Evolutionary conservation across 495 filamentous ascomycete genomes (phyloP).

Genomic region (Aspergillus ellipticus): DNA sequence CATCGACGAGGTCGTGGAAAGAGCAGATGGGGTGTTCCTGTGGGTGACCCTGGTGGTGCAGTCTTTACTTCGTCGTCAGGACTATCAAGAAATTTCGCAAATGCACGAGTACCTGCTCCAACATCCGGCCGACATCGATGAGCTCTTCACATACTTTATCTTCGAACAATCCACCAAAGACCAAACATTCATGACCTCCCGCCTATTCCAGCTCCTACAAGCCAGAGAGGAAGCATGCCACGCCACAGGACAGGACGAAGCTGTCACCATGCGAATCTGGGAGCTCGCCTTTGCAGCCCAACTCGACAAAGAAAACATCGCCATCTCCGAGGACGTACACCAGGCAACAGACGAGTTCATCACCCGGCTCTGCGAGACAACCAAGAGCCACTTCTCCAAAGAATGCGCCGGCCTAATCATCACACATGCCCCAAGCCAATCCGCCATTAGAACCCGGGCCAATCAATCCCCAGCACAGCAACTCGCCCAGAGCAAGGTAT

Average conservation of each 20-base stretch:
- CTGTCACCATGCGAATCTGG: neutral
- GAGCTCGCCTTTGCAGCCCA: neutral
- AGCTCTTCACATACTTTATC: neutral
- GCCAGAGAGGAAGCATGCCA: neutral
- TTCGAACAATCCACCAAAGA: neutral
- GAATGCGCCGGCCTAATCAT: neutral
- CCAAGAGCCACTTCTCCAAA: neutral
- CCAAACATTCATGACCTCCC: neutral
- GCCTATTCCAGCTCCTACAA: neutral
- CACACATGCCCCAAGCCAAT: neutral
- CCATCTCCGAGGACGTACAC: neutral
- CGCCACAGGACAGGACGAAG: neutral
- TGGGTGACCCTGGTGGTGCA: neutral
- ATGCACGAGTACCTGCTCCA: neutral
- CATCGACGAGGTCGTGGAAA: neutral
- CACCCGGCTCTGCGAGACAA: neutral
- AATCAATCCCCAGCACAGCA: neutral
- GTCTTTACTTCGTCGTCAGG: neutral
- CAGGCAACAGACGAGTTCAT: neutral
- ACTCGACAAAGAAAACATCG: neutral
- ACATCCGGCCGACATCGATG: neutral
- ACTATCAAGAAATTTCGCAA: neutral
- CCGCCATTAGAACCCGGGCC: neutral
- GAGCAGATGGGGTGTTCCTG: neutral
- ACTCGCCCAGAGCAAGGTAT: neutral